phyloP scores from a whole-genome alignment of 805 yeast genomes.

The Saccharomycopsis sp. region DNA sequence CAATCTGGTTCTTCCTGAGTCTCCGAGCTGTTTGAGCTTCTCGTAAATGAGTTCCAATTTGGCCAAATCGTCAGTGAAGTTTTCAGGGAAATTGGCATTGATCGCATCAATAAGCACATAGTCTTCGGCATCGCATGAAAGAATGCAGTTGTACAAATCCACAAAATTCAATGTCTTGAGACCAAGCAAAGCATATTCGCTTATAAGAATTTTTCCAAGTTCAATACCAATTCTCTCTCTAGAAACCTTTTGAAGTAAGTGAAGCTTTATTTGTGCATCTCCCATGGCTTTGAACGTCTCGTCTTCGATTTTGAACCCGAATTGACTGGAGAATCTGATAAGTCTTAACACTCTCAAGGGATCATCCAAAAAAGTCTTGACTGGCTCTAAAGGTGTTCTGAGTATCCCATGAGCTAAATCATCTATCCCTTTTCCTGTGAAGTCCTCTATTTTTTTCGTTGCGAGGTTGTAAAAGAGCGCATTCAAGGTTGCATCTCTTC shows the following conservation, averaged over 20 bases:
- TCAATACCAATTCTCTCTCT: conserved; percentile 89
- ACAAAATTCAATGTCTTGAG: conserved; percentile 50
- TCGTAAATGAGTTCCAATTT: conserved; percentile 21
- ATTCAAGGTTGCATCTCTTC: conserved; percentile 94
- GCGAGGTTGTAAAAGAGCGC: conserved; percentile 83
- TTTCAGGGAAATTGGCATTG: conserved; percentile 20
- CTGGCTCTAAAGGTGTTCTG: conserved; percentile 83
- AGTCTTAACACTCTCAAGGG: conserved; percentile 85
- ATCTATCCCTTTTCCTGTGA: conserved; percentile 65
- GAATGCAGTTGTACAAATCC: conserved; percentile 51
- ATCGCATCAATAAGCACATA: conserved; percentile 22
- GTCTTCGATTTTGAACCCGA: conserved; percentile 59
- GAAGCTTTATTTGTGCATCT: conserved; percentile 42
- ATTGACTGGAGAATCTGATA: conserved; percentile 78
- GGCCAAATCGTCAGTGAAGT: conserved; percentile 23
- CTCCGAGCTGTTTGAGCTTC: conserved; percentile 16
- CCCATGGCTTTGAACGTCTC: conserved; percentile 59
- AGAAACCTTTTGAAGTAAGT: conserved; percentile 69
- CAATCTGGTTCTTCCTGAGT: background rate
- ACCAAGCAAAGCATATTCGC: conserved; percentile 58
- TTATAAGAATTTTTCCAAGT: conserved; percentile 65
- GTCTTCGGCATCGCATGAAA: conserved; percentile 33
- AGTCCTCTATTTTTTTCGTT: conserved; percentile 69
- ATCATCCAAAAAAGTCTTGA: conserved; percentile 84
- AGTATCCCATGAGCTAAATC: conserved; percentile 68